Evolutionary conservation across 139 green algal species (phyloP).

Genomic region (Diplosphaera chodatii): DNA sequence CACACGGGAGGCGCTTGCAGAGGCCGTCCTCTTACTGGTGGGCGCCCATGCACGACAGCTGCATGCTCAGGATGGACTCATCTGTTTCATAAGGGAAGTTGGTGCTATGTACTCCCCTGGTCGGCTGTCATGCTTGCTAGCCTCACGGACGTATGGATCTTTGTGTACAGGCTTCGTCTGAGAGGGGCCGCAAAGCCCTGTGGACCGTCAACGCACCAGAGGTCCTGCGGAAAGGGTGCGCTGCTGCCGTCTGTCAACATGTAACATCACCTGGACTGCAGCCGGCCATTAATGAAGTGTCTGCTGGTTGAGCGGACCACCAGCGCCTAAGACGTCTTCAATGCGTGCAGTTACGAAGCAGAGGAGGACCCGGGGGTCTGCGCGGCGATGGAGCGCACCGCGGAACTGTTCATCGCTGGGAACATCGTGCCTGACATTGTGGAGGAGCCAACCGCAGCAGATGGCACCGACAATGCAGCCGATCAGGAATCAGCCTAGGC

Average conservation of each 20-base stretch:
- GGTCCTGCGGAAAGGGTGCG: conserved; percentile 52
- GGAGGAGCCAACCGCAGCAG: neutral
- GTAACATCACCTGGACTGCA: too few species aligned
- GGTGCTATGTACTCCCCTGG: too few species aligned
- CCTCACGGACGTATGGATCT: too few species aligned
- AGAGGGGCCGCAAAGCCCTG: conserved; percentile 43
- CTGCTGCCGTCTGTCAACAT: neutral
- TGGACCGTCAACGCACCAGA: conserved; percentile 55
- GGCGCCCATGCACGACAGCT: too few species aligned
- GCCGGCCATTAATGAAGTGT: neutral
- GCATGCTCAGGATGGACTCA: too few species aligned
- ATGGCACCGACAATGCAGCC: too few species aligned
- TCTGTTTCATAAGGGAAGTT: too few species aligned
- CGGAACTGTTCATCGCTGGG: conserved; percentile 34
- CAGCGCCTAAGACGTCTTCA: too few species aligned
- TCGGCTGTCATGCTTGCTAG: too few species aligned
- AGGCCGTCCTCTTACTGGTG: conserved; percentile 58
- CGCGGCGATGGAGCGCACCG: conserved; percentile 53
- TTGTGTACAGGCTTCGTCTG: conserved; percentile 17
- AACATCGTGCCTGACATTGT: neutral
- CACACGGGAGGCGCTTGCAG: conserved; percentile 49
- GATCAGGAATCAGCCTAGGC: neutral
- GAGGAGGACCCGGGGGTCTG: conserved; percentile 55
- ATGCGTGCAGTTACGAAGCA: conserved; percentile 47
- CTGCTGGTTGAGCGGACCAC: neutral